Evolutionary conservation across 139 green algal genomes (phyloP).

Genomic region (Dunaliella primolecta): DNA sequence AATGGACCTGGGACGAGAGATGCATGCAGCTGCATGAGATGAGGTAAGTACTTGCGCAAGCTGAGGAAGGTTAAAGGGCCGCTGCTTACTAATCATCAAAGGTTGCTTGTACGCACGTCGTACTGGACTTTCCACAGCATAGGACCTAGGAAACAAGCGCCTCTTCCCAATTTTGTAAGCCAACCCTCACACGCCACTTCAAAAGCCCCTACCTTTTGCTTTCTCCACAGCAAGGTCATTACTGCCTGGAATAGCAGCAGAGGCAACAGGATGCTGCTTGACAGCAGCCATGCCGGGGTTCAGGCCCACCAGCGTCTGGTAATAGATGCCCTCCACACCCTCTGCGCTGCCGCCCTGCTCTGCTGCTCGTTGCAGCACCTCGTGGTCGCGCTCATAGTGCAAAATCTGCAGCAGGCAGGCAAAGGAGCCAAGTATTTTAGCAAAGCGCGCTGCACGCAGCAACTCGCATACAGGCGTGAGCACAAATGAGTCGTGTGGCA

Average conservation of each 20-base stretch:
- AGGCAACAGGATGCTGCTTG: neutral
- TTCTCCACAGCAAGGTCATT: no score
- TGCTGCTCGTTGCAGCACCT: slow-evolving; percentile 41
- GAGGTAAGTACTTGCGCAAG: no score
- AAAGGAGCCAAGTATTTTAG: neutral
- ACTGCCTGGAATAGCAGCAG: neutral
- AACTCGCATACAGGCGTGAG: neutral
- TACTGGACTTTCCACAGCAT: no score
- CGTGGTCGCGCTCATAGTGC: slow-evolving; percentile 83
- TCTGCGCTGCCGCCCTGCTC: slow-evolving; percentile 20
- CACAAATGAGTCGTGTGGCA: neutral
- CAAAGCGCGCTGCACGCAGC: neutral
- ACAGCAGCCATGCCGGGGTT: slow-evolving; percentile 22
- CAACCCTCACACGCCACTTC: no score
- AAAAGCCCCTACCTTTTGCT: no score
- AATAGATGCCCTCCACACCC: slow-evolving; percentile 92
- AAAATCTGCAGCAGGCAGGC: slow-evolving; percentile 9
- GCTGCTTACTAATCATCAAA: no score
- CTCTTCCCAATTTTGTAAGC: no score
- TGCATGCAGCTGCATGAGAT: no score
- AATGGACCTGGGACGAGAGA: no score
- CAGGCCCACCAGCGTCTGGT: slow-evolving; percentile 83
- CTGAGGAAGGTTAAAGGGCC: no score
- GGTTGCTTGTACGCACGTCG: no score
- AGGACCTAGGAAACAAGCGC: no score